Evolutionary conservation across 441 rosid species (phyloP).

Genomic region (Pelargonium cotyledonis): DNA sequence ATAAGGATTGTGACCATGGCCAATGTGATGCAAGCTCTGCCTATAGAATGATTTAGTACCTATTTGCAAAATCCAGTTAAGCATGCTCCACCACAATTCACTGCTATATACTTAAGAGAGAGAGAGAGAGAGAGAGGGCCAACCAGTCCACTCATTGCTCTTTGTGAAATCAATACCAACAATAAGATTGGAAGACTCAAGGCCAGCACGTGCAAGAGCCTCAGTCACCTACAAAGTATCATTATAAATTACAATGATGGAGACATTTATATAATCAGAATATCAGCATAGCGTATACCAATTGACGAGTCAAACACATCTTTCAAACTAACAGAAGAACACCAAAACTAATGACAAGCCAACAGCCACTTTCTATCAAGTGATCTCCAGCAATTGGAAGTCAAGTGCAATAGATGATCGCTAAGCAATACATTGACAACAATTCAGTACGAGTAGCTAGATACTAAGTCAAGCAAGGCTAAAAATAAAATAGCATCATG

Average conservation of each 20-base stretch:
- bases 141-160: constrained; percentile 84
- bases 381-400: no score
- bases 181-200: constrained; percentile 71
- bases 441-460: no score
- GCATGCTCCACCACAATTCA: constrained; percentile 8
- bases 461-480: no score
- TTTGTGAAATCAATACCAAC: constrained; percentile 77
- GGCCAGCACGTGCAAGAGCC: constrained; percentile 60
- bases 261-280: neutral
- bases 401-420: no score
- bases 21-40: constrained; percentile 56
- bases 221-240: constrained; percentile 46
- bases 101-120: constrained; percentile 14
- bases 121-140: constrained; percentile 13
- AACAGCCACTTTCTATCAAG: no score
- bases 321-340: no score
- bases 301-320: no score
- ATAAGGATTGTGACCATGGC: constrained; percentile 52
- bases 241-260: neutral
- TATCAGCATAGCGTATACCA: no score
- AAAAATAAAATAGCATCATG: no score
- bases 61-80: constrained; percentile 23
- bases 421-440: no score
- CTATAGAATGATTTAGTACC: constrained; percentile 54
- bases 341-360: no score